Evolutionary conservation across 805 yeast species (phyloP).

Genomic region (Saturnispora dispora): DNA sequence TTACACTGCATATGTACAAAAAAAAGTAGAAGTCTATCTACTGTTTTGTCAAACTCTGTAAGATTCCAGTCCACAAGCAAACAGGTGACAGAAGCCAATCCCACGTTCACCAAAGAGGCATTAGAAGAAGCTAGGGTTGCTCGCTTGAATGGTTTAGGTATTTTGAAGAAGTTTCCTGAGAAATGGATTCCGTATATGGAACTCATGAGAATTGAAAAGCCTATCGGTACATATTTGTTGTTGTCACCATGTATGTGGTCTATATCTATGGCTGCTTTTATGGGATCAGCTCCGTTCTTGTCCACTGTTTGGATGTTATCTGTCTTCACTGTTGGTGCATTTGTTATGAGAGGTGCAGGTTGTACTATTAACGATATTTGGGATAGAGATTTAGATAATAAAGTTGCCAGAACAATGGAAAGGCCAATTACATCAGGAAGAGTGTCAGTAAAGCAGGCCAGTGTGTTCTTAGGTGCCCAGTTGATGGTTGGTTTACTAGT

Average conservation of each 20-base stretch:
- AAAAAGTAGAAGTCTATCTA: background rate
- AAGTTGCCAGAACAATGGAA: constrained; percentile 80
- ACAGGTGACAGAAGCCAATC: constrained; percentile 5
- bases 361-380: constrained; percentile 89
- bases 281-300: constrained; percentile 57
- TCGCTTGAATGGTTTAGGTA: constrained; percentile 38
- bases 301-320: constrained; percentile 54
- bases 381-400: constrained; percentile 73
- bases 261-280: constrained; percentile 78
- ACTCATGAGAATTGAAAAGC: constrained; percentile 84
- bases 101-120: constrained; percentile 32
- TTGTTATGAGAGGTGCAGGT: constrained; percentile 96
- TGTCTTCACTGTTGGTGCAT: constrained; percentile 74
- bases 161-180: constrained; percentile 57
- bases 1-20: background rate
- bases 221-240: constrained; percentile 87
- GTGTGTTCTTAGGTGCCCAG: constrained; percentile 63
- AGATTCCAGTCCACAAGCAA: background rate
- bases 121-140: constrained; percentile 42
- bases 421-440: constrained; percentile 92
- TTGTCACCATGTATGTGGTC: constrained; percentile 89
- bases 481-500: constrained; percentile 65
- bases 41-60: background rate
- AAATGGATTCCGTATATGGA: constrained; percentile 85
- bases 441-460: constrained; percentile 62